A percentile compares a stretch with the other conserved stretches of the same genome.
Evolutionary conservation across 2,329 filamentous ascomycete species (phyloP).

Genomic region (Neobulgaria alba): DNA sequence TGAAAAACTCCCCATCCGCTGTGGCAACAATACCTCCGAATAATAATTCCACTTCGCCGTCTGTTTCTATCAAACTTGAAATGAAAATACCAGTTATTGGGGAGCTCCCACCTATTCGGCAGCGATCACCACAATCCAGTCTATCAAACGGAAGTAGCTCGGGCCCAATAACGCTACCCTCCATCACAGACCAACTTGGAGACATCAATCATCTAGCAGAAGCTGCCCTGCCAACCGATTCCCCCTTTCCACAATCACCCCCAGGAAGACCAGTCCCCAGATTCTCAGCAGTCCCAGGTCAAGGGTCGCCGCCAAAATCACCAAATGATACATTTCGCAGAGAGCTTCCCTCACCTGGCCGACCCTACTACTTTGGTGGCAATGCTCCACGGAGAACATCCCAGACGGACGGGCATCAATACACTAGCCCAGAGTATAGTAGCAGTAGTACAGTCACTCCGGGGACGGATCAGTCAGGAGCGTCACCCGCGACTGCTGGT

Average conservation of each 20-base stretch:
- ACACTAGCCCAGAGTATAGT: slow-evolving; percentile 19
- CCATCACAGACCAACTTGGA: slow-evolving; percentile 24
- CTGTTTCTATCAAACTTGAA: slow-evolving; percentile 14
- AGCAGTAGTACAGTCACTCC: slow-evolving; percentile 37
- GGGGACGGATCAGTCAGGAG: slow-evolving; percentile 36
- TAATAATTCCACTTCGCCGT: slow-evolving; percentile 7
- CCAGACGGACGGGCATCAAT: slow-evolving; percentile 18
- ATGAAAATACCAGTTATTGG: slow-evolving; percentile 10
- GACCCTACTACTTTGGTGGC: slow-evolving; percentile 12
- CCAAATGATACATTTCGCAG: slow-evolving; percentile 32
- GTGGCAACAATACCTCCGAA: slow-evolving; percentile 18
- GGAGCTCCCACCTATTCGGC: slow-evolving; percentile 25
- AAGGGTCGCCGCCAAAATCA: slow-evolving; percentile 26
- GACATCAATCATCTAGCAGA: slow-evolving; percentile 24
- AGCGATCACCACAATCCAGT: slow-evolving; percentile 20
- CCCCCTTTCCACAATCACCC: slow-evolving; percentile 24
- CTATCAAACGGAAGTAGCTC: slow-evolving; percentile 20
- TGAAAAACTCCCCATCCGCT: slow-evolving; percentile 17
- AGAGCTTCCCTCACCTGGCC: slow-evolving; percentile 32
- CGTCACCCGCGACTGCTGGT: slow-evolving; percentile 35
- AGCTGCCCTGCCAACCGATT: slow-evolving; percentile 11
- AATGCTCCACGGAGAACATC: slow-evolving; percentile 20
- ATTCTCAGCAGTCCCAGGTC: slow-evolving; percentile 18
- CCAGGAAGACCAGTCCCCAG: slow-evolving; percentile 17
- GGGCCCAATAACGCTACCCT: slow-evolving; percentile 24